phyloP scores from a whole-genome alignment of 2,329 filamentous ascomycete genomes.

The Paecilomyces formosus region DNA sequence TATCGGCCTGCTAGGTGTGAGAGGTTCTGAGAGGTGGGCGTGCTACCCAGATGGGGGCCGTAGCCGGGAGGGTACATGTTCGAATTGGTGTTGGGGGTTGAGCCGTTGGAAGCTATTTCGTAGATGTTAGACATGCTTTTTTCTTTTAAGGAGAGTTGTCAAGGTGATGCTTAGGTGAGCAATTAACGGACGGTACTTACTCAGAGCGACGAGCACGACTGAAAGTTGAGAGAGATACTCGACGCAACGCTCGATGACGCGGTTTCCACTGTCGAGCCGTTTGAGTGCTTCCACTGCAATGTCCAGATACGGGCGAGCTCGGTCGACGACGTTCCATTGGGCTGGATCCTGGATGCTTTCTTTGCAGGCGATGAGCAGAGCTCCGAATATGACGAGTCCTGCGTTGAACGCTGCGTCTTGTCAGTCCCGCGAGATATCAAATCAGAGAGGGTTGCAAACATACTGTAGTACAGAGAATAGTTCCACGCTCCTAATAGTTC shows the following conservation, averaged over 20 bases:
- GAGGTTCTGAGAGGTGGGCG: not conserved
- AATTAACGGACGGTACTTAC: not conserved
- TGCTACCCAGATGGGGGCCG: not conserved
- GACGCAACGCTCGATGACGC: slow-evolving; percentile 21
- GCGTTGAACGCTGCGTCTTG: slow-evolving; percentile 22
- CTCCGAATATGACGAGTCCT: slow-evolving; percentile 25
- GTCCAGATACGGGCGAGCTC: slow-evolving; percentile 9
- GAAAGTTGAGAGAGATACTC: slow-evolving; percentile 13
- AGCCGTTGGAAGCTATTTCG: not conserved
- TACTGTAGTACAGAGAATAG: slow-evolving; percentile 28
- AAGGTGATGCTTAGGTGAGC: not conserved
- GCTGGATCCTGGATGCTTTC: slow-evolving; percentile 2
- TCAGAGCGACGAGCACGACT: slow-evolving; percentile 4
- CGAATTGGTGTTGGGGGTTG: not conserved
- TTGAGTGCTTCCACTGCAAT: slow-evolving; percentile 15
- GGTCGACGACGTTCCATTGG: slow-evolving; percentile 6
- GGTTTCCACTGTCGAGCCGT: slow-evolving; percentile 20
- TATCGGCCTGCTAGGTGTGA: not conserved
- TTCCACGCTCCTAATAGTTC: slow-evolving; percentile 24
- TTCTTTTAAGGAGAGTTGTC: not conserved
- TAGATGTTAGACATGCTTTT: not conserved
- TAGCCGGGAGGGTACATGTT: not conserved
- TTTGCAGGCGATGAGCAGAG: slow-evolving; percentile 13
- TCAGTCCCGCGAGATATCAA: not conserved
- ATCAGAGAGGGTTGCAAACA: not conserved